These are phyloP conservation scores for Lepiota brunneoincarnata DNA, from an alignment of 768 basidiomycete genomes.

Conservation along the genomic window DNA sequence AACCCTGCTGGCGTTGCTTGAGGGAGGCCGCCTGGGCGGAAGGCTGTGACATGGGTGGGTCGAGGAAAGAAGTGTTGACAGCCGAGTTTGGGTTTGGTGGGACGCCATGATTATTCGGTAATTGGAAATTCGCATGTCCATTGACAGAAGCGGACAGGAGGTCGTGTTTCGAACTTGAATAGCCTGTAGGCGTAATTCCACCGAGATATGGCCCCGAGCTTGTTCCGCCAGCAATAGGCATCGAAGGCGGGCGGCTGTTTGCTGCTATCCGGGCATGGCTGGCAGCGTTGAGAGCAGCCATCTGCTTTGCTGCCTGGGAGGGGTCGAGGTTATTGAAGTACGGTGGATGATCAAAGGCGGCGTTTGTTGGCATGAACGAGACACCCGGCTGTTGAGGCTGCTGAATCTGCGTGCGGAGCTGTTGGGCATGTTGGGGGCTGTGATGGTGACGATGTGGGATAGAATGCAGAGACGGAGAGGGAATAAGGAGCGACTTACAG, in stretches of 20 bases:
- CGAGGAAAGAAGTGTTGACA: constrained; percentile 39
- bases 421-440: constrained; percentile 42
- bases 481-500: constrained; percentile 26
- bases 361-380: constrained; percentile 27
- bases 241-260: constrained; percentile 39
- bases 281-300: constrained; percentile 71
- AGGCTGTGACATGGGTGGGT: constrained; percentile 38
- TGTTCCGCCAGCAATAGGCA: constrained; percentile 48
- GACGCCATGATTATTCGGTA: constrained; percentile 38
- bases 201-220: constrained; percentile 69
- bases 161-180: constrained; percentile 44
- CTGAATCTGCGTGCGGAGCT: constrained; percentile 18
- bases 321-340: constrained; percentile 60
- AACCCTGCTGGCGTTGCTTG: constrained; percentile 57
- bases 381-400: constrained; percentile 28
- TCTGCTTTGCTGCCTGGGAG: constrained; percentile 71
- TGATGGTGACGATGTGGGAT: constrained; percentile 12
- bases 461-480: constrained; percentile 12
- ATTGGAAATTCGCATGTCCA: constrained; percentile 43
- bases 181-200: constrained; percentile 47
- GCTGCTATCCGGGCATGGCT: constrained; percentile 58
- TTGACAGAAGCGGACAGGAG: constrained; percentile 32
- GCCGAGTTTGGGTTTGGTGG: constrained; percentile 33
- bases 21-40: constrained; percentile 29
- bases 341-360: constrained; percentile 32